These are phyloP conservation scores for Verbena officinalis DNA, from an alignment of 257 asterid genomes.

Conservation along the genomic window DNA sequence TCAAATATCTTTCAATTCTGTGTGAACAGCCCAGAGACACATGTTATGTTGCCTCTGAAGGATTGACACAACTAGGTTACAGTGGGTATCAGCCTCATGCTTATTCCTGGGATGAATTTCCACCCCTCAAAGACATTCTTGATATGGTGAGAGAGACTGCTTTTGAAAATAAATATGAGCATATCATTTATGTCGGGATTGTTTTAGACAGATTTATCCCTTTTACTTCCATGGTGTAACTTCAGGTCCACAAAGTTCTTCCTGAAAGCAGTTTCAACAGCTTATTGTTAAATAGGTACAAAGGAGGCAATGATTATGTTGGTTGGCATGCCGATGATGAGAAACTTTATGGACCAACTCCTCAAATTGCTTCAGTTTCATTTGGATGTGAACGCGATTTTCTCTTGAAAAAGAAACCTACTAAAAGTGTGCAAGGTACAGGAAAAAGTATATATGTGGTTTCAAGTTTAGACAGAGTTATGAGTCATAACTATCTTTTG, in stretches of 20 bases:
- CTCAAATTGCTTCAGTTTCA: constrained; percentile 85
- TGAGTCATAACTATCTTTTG: neutral
- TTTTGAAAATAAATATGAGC: neutral
- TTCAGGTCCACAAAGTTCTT: constrained; percentile 70
- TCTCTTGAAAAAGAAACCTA: constrained; percentile 72
- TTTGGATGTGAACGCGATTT: constrained; percentile 95
- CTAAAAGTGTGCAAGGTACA: constrained; percentile 46
- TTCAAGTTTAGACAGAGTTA: neutral
- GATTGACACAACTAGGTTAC: constrained; percentile 69
- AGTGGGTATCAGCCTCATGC: constrained; percentile 85
- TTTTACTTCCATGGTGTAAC: constrained; percentile 29
- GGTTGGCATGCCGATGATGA: constrained; percentile 99
- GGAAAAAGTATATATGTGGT: neutral
- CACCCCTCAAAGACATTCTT: constrained; percentile 70
- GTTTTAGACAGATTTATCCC: neutral
- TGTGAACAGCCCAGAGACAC: constrained; percentile 76
- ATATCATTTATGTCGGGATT: constrained; percentile 13
- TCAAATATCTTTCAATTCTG: neutral
- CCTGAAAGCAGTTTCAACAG: constrained; percentile 94
- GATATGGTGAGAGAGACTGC: constrained; percentile 58
- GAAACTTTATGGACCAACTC: constrained; percentile 88
- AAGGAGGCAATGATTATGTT: constrained; percentile 86
- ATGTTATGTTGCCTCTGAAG: constrained; percentile 80
- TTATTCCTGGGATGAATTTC: constrained; percentile 89
- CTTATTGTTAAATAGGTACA: constrained; percentile 76